Conservation (phyloP, 208 protist species). For the Strigomonas galati region DNA sequence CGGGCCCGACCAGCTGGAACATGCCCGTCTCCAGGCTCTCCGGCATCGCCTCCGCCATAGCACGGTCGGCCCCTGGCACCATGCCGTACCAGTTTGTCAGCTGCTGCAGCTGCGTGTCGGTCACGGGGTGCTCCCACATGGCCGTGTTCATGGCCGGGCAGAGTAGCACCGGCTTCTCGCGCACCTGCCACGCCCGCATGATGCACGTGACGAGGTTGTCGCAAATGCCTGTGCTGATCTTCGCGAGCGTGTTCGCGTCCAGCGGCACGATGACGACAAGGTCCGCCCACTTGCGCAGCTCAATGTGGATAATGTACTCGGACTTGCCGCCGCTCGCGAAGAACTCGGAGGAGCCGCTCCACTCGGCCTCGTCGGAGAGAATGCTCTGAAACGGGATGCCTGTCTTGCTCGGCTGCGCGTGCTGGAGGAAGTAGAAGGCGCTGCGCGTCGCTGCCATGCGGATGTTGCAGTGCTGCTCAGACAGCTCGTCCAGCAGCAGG, state of each 20-base stretch:
- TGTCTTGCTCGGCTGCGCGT: constrained; percentile 51
- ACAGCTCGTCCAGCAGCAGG: constrained; percentile 74
- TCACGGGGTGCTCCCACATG: constrained; percentile 97
- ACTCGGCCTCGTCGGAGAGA: constrained; percentile 84
- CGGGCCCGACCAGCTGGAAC: constrained; percentile 88
- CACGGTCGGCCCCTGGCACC: neutral
- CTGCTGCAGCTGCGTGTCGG: constrained; percentile 60
- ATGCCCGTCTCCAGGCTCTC: constrained; percentile 38
- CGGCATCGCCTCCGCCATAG: constrained; percentile 16
- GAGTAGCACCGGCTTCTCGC: constrained; percentile 90
- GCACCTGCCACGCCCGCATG: constrained; percentile 94
- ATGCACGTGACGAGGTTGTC: constrained; percentile 96
- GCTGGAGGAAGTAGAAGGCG: constrained; percentile 75
- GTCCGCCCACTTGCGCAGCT: constrained; percentile 94
- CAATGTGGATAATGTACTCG: constrained; percentile 91
- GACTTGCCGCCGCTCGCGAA: constrained; percentile 37
- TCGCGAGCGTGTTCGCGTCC: constrained; percentile 96
- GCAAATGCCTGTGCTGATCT: constrained; percentile 91
- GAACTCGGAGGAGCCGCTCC: constrained; percentile 20
- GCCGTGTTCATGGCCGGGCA: constrained; percentile 98
- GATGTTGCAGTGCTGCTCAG: constrained; percentile 59
- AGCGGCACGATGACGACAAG: constrained; percentile 95
- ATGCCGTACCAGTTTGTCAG: constrained; percentile 54
- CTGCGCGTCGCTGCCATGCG: constrained; percentile 78
- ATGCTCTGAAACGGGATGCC: constrained; percentile 73